Percentiles rank a stretch among this genome's conserved stretches.
Conservation (phyloP, 495 filamentous ascomycete genomes). For the Aspergillus bridgeri region DNA sequence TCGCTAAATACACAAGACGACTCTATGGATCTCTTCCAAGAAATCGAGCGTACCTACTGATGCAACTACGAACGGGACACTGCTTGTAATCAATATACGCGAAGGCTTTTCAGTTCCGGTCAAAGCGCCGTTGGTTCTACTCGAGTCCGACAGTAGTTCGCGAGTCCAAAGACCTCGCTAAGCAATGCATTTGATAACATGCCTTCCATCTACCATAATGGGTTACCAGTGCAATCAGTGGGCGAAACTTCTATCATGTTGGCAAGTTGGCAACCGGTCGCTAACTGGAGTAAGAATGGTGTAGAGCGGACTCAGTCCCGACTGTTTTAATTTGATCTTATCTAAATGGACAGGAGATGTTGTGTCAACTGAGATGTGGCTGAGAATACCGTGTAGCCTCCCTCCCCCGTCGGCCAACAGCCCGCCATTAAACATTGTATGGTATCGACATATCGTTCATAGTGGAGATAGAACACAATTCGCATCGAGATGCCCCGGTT, state of each 20-base stretch:
- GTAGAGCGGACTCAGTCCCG: neutral
- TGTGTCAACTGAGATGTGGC: too few species aligned
- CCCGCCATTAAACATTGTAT: neutral
- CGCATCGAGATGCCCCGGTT: conserved; percentile 9
- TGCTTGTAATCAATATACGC: too few species aligned
- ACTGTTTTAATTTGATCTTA: neutral
- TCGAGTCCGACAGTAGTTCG: neutral
- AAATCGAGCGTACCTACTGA: too few species aligned
- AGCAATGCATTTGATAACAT: neutral
- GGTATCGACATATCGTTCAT: neutral
- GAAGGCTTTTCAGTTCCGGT: neutral
- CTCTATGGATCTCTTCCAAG: too few species aligned
- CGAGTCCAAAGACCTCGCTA: neutral
- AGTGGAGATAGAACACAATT: conserved; percentile 4
- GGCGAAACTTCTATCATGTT: neutral
- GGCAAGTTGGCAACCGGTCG: neutral
- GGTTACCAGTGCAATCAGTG: neutral
- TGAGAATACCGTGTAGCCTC: too few species aligned
- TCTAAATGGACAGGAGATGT: too few species aligned
- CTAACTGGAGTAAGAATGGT: neutral
- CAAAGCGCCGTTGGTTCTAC: neutral
- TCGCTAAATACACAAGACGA: too few species aligned
- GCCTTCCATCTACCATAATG: neutral
- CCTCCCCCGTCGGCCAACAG: too few species aligned
- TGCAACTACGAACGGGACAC: too few species aligned